phyloP scores from a whole-genome alignment of 768 basidiomycete genomes.

The Collybia sp. region DNA sequence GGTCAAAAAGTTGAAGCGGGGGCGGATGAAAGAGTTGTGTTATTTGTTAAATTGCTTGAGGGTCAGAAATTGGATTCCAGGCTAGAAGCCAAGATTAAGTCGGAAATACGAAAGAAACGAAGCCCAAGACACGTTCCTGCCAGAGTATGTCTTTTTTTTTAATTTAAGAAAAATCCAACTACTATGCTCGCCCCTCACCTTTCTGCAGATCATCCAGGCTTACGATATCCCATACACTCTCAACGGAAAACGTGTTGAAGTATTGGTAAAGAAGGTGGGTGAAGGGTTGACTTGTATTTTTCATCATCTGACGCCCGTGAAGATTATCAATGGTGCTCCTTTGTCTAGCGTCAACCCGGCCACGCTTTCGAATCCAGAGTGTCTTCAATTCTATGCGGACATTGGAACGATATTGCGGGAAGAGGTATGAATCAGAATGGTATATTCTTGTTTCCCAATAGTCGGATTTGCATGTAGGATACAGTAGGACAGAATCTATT shows the following conservation, averaged over 20 bases:
- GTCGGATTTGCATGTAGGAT: too few species aligned
- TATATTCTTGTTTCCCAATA: too few species aligned
- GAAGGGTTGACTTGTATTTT: constrained; percentile 1
- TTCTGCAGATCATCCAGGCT: constrained; percentile 59
- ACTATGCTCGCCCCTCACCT: constrained; percentile 8
- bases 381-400: constrained; percentile 56
- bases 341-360: constrained; percentile 63
- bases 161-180: constrained; percentile 1
- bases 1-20: constrained; percentile 65
- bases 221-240: constrained; percentile 74
- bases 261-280: constrained; percentile 68
- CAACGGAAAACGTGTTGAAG: constrained; percentile 79
- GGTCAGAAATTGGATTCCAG: constrained; percentile 43
- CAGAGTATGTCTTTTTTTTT: constrained; percentile 37
- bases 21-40: constrained; percentile 68
- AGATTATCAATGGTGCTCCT: constrained; percentile 81
- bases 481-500: too few species aligned
- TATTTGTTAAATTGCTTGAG: constrained; percentile 64
- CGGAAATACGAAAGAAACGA: constrained; percentile 55
- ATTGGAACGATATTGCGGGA: constrained; percentile 44
- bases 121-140: constrained; percentile 76
- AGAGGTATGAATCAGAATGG: constrained; percentile 28
- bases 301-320: constrained; percentile 2
- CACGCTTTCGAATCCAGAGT: constrained; percentile 71
- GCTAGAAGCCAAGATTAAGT: constrained; percentile 52